Base-by-base conservation (phyloP, 345 rosid species). In the Eucalyptus marginata region DNA sequence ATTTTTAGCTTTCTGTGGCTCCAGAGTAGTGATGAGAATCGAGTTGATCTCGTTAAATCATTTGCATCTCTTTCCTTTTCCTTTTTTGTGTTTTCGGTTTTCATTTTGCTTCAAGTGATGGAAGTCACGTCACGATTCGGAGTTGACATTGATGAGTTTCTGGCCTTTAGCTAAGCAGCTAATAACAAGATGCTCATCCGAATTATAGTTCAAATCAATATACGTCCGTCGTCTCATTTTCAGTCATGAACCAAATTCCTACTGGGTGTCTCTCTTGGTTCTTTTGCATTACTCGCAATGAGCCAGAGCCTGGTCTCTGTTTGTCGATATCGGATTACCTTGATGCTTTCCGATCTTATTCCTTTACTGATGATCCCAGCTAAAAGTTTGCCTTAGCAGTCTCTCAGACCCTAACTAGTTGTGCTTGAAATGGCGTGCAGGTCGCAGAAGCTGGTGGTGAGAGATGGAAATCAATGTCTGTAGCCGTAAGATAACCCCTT, bases 401-500 rank as follows among this genome's bases (percentile, higher is more conserved):
- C 40, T 15, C 79, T 31, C 40, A 31, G 10, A 31, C 79, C 40
- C 33, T 7, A 64, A 66, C 11, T 7, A 31, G 40, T 29, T 13
- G 36, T 64, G 76, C 18, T 64, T 64, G 68, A 62, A 62, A 29
- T 29, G 76, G 36, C 20, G 36, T 89, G 88, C 92, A 92, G 94
- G 93, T 90, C 33, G 87, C 89, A 46, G 91, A 92, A 91, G 93
- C 93, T 89, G 93, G 94, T 20, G 91, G 94, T 49, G 91, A 89
- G 87, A 93, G 90, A 87, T 93, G 94, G 94, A 92, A 89, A 83
- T 91, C 92, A 13, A 86, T 93, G 92, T 87, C 94, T 79, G 87
- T 68, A 22, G 46, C 90, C 62, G 93, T 92, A 90, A 90, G 92
- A 90, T n/a, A 14, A 56, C 62, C 62, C 62, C 62, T 25, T 56